Evolutionary conservation across 495 filamentous ascomycete genomes (phyloP).

Genomic region (Xylaria scruposa): DNA sequence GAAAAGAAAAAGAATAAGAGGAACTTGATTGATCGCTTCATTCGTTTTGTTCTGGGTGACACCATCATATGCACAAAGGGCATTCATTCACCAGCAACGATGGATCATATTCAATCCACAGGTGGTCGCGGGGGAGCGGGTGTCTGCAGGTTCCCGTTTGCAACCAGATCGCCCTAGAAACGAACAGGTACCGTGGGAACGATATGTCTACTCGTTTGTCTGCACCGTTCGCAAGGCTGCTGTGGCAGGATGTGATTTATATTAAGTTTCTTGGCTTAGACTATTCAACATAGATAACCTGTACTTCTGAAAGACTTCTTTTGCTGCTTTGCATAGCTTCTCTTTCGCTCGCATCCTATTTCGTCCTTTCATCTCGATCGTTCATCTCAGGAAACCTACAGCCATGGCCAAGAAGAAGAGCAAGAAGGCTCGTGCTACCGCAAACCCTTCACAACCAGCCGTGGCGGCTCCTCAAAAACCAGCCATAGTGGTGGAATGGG

Average conservation of each 20-base stretch:
- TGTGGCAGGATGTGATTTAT: constrained; percentile 2
- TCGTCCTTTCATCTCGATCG: neutral
- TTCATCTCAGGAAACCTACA: neutral
- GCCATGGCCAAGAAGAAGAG: constrained; percentile 18
- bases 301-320: neutral
- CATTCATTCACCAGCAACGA: neutral
- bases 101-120: neutral
- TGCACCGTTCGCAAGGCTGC: neutral
- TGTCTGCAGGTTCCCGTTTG: constrained; percentile 10
- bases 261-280: neutral
- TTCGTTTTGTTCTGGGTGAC: neutral
- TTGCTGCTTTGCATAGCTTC: neutral
- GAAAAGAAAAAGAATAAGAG: neutral
- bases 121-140: neutral
- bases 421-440: constrained; percentile 7
- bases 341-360: neutral
- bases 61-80: neutral
- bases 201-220: neutral
- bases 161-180: neutral
- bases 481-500: constrained; percentile 28
- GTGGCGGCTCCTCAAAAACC: neutral
- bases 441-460: neutral
- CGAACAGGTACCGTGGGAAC: neutral
- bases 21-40: neutral
- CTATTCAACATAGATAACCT: neutral